phyloP scores from a whole-genome alignment of 768 basidiomycete genomes.

The Trametes meyenii region DNA sequence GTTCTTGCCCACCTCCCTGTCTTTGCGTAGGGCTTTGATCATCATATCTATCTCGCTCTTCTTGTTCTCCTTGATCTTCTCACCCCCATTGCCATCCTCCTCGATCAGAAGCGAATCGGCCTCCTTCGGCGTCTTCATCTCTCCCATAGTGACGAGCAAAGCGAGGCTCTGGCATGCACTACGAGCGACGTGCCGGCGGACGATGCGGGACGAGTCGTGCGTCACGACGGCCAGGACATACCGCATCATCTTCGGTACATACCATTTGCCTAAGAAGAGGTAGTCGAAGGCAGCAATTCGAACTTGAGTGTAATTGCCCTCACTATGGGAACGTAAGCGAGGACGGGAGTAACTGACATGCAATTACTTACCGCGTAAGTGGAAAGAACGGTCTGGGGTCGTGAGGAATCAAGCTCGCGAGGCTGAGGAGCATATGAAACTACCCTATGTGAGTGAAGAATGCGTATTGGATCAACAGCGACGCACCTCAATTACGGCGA shows the following conservation, averaged over 20 bases:
- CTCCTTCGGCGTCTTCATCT: constrained; percentile 83
- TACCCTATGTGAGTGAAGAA: constrained; percentile 34
- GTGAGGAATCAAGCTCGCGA: constrained; percentile 77
- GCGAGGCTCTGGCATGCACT: constrained; percentile 87
- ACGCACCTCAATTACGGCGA: constrained; percentile 86
- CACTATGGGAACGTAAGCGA: constrained; percentile 49
- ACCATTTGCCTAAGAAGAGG: constrained; percentile 88
- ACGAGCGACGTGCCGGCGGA: constrained; percentile 87
- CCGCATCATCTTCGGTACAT: constrained; percentile 78
- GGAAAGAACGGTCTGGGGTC: constrained; percentile 82
- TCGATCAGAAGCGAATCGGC: constrained; percentile 80
- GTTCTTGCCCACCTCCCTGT: constrained; percentile 81
- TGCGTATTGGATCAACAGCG: not conserved
- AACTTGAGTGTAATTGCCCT: constrained; percentile 92
- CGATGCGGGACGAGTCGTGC: constrained; percentile 77
- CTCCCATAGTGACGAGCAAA: constrained; percentile 85
- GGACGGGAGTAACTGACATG: not conserved
- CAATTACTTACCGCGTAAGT: constrained; percentile 71
- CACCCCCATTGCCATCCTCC: constrained; percentile 76
- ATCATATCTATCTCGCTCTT: constrained; percentile 82
- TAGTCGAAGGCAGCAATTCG: constrained; percentile 94
- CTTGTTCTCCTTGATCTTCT: constrained; percentile 74
- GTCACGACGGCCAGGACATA: constrained; percentile 88
- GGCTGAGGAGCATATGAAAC: constrained; percentile 80
- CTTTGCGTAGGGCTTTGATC: constrained; percentile 87